Conservation (phyloP, 257 asterid genomes). For the Mitragyna speciosa region DNA sequence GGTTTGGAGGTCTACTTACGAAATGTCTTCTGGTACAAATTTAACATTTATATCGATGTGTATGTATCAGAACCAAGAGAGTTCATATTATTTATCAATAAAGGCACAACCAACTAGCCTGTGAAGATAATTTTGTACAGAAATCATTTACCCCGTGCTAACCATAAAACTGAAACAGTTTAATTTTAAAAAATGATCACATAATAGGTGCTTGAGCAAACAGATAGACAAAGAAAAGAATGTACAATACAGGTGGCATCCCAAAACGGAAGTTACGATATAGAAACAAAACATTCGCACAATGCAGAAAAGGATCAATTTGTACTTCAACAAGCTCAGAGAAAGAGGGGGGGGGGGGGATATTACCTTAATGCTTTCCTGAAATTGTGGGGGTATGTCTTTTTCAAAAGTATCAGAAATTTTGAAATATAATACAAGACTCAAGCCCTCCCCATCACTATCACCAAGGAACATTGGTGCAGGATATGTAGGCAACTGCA, state of each 20-base stretch:
- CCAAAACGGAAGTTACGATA: neutral
- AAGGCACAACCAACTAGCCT: neutral
- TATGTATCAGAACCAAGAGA: neutral
- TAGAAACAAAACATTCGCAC: neutral
- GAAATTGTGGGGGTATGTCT: constrained; percentile 69
- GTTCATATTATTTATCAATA: neutral
- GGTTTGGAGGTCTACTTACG: too few relatives aligned
- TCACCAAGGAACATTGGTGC: constrained; percentile 85
- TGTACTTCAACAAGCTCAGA: neutral
- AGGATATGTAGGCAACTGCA: constrained; percentile 87
- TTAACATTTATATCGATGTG: neutral
- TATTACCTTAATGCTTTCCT: constrained; percentile 63
- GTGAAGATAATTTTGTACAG: neutral
- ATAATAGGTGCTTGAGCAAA: neutral
- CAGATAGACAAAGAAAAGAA: neutral
- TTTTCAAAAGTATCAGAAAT: constrained; percentile 65
- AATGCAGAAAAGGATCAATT: neutral
- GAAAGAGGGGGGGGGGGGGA: neutral
- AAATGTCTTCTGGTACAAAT: neutral
- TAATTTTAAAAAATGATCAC: neutral
- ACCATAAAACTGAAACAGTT: neutral
- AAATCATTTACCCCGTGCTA: neutral
- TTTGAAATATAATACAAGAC: constrained; percentile 82
- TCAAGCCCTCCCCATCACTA: constrained; percentile 84
- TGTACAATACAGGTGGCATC: neutral